Percentiles rank a stretch among this genome's conserved stretches.
Conservation (phyloP, 345 rosid genomes). For the Viola odorata region DNA sequence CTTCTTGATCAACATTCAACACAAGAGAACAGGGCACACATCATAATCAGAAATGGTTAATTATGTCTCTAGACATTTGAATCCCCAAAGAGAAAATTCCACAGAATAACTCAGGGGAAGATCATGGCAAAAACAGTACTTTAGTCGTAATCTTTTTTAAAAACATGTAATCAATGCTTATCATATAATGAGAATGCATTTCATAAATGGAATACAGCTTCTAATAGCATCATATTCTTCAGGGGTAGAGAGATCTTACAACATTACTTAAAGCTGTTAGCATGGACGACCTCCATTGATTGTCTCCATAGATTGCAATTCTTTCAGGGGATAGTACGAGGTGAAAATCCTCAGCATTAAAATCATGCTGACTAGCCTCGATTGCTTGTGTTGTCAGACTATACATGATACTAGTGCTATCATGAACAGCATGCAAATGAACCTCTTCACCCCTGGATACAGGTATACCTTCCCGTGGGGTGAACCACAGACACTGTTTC, state of each 20-base stretch:
- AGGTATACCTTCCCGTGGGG: constrained; percentile 49
- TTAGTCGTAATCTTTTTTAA: too few relatives aligned
- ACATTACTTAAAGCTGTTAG: constrained; percentile 47
- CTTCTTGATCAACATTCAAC: background rate
- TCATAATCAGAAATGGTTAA: background rate
- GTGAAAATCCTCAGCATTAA: constrained; percentile 36
- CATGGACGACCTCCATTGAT: constrained; percentile 56
- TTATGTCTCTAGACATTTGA: too few relatives aligned
- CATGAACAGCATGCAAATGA: constrained; percentile 57
- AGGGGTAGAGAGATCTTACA: constrained; percentile 39
- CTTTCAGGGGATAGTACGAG: constrained; percentile 66
- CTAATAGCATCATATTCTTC: too few relatives aligned
- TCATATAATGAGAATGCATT: too few relatives aligned
- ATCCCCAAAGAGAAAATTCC: too few relatives aligned
- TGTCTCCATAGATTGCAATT: constrained; percentile 71
- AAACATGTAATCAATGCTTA: too few relatives aligned
- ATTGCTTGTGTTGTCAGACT: constrained; percentile 33
- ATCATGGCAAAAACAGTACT: too few relatives aligned
- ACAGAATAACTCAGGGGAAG: too few relatives aligned
- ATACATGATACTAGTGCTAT: constrained; percentile 57
- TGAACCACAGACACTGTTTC: constrained; percentile 96
- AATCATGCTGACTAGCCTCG: constrained; percentile 23
- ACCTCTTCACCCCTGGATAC: constrained; percentile 52
- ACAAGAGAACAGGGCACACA: background rate
- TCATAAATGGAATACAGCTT: too few relatives aligned